phyloP scores from a whole-genome alignment of 176 grass and related monocot species.

The Avena atlantica region DNA sequence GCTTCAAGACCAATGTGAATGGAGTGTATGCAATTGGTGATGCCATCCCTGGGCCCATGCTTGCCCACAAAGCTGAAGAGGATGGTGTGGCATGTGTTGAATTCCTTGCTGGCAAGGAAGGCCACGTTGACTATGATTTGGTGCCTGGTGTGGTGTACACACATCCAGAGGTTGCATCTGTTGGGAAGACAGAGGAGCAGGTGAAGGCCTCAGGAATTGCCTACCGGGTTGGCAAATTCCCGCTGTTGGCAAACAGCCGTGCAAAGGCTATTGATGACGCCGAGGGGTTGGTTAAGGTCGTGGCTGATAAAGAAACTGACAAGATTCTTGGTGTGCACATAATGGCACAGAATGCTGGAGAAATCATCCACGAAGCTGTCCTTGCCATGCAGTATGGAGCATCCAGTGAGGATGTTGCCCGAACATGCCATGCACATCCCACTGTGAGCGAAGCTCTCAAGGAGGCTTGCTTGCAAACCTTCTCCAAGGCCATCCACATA shows the following conservation, averaged over 20 bases:
- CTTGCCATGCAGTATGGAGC: slow-evolving; percentile 94
- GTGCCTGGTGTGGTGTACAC: slow-evolving; percentile 98
- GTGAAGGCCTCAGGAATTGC: slow-evolving; percentile 73
- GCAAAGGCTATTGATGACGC: slow-evolving; percentile 97
- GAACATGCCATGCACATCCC: slow-evolving; percentile 94
- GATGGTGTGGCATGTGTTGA: slow-evolving; percentile 95
- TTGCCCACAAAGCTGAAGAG: slow-evolving; percentile 99
- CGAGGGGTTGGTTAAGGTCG: slow-evolving; percentile 91
- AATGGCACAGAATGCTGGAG: slow-evolving; percentile 90
- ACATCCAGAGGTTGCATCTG: slow-evolving; percentile 93
- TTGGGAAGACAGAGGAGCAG: slow-evolving; percentile 98
- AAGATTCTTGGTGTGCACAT: slow-evolving; percentile 97
- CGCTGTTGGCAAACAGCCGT: slow-evolving; percentile 91
- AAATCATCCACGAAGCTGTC: slow-evolving; percentile 95
- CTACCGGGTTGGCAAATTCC: slow-evolving; percentile 90
- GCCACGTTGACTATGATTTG: slow-evolving; percentile 90
- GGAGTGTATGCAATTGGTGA: slow-evolving; percentile 96
- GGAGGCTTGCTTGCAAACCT: slow-evolving; percentile 94
- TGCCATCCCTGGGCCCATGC: slow-evolving; percentile 97
- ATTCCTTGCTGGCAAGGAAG: slow-evolving; percentile 94
- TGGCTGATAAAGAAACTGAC: slow-evolving; percentile 91
- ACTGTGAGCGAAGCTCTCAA: slow-evolving; percentile 97
- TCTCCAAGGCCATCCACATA: slow-evolving; percentile 93
- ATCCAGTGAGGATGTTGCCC: slow-evolving; percentile 91
- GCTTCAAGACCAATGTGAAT: slow-evolving; percentile 87